Evolutionary conservation across 768 basidiomycete species (phyloP), one percentile per base, ranked within the genome.

Genomic region (Suillus plorans): DNA sequence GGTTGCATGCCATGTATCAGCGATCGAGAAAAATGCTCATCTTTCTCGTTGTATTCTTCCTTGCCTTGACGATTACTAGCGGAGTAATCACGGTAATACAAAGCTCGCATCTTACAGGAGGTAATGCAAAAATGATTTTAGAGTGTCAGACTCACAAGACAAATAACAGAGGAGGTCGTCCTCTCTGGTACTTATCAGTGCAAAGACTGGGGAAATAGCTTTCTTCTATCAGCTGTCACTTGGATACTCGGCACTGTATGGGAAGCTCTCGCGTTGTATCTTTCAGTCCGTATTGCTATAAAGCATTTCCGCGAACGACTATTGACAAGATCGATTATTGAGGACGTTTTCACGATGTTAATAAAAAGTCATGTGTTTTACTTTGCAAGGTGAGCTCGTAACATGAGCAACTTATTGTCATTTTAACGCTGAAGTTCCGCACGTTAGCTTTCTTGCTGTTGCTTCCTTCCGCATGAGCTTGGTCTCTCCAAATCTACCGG

Each of bases 201-300:
- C 18, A 0, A 5, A 18, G 14, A 7, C 5, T 3, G 1, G 3
- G 18, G 16, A 9, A 10, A 8, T 9, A 10, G 4, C 18, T 0
- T 4, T 2, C 18, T 18, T 53, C 28, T 31, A 53, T 16, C 8
- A 28, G 28, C 18, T 4, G 4, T 31, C 28, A 28, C 52, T 28
- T 53, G 52, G 52, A 31, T 53, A 53, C 28, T 53, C 28, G 25
- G 52, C 28, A 53, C 52, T 53, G 16, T 18, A 53, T 53, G 52
- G 52, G 52, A 53, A 18, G 28, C 8, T 14, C 52, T 53, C 28
- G 28, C 28, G 9, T 31, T 53, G 28, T 25, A 14, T 50, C 25
- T 50, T 50, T 22, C 49, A 25, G 14, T 25, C 22, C 5, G 49
- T 6, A 16, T 53, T 18, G 52, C 52, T 53, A 10, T 53, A 31